phyloP scores from a whole-genome alignment of 2,329 filamentous ascomycete genomes.

The Cercospora citrullina region DNA sequence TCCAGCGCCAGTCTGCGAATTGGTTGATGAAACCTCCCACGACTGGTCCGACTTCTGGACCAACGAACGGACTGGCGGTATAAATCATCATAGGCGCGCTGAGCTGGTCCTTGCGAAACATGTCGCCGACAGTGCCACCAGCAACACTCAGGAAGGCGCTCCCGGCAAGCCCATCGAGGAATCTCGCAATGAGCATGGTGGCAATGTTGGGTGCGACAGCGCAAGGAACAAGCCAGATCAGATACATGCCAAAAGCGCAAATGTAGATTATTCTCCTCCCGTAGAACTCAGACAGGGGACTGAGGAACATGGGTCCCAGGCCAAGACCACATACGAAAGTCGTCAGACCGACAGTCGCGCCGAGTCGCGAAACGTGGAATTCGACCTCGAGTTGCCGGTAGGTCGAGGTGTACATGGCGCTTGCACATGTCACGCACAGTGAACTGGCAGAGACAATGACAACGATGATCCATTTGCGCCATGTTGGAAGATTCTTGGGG shows the following conservation, averaged over 20 bases:
- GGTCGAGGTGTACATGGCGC: constrained; percentile 67
- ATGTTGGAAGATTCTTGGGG: constrained; percentile 66
- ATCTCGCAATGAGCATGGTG: constrained; percentile 58
- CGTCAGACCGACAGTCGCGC: constrained; percentile 78
- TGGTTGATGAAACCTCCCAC: constrained; percentile 82
- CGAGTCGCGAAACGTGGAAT: constrained; percentile 68
- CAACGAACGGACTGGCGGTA: constrained; percentile 58
- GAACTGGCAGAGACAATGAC: constrained; percentile 71
- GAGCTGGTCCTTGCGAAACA: constrained; percentile 69
- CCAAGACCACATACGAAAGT: constrained; percentile 63
- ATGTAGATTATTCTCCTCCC: constrained; percentile 69
- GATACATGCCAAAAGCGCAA: constrained; percentile 63
- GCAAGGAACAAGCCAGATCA: constrained; percentile 55
- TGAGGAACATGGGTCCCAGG: constrained; percentile 57
- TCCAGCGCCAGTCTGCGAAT: constrained; percentile 70
- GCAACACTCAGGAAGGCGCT: constrained; percentile 66
- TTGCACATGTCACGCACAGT: constrained; percentile 62
- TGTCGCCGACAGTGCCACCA: constrained; percentile 62
- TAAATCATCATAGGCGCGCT: constrained; percentile 81
- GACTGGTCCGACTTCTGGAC: constrained; percentile 59
- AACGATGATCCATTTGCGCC: constrained; percentile 78
- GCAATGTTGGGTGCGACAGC: constrained; percentile 57
- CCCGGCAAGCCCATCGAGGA: constrained; percentile 54
- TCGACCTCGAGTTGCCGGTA: constrained; percentile 75
- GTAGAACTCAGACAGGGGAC: constrained; percentile 66